These are phyloP conservation scores for Aspergillus ibericus DNA, from an alignment of 2,329 filamentous ascomycete genomes.

Conservation along the genomic window DNA sequence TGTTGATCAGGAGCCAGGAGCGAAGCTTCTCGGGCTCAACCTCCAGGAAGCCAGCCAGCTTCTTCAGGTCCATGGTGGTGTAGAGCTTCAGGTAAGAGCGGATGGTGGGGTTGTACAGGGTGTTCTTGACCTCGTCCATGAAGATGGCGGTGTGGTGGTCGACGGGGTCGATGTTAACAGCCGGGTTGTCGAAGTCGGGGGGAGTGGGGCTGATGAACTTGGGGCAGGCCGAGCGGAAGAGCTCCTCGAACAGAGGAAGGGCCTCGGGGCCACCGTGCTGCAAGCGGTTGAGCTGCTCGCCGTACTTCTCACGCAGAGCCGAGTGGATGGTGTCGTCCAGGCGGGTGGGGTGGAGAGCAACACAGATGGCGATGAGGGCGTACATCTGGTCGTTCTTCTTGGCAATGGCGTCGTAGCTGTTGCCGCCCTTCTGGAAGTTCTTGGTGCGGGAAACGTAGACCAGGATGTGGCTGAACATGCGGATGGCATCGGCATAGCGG, in stretches of 20 bases:
- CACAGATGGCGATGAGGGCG: conserved; percentile 96
- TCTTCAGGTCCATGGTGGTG: conserved; percentile 99
- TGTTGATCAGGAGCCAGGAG: conserved; percentile 92
- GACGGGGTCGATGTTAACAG: conserved; percentile 92
- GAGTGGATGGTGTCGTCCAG: conserved; percentile 99
- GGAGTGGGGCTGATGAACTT: conserved; percentile 99
- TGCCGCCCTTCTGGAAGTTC: conserved; percentile 98
- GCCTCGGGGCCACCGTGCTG: conserved; percentile 95
- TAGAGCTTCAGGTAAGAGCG: conserved; percentile 99
- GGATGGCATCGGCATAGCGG: conserved; percentile 97
- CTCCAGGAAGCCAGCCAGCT: conserved; percentile 95
- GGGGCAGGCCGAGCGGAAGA: conserved; percentile 96
- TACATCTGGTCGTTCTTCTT: conserved; percentile 99
- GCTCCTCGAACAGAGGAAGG: conserved; percentile 95
- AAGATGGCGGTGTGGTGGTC: conserved; percentile 97
- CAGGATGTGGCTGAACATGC: conserved; percentile 99
- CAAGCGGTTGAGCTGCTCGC: conserved; percentile 94
- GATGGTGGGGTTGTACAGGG: conserved; percentile 95
- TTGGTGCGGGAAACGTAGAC: conserved; percentile 98
- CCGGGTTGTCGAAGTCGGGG: conserved; percentile 95
- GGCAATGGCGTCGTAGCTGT: conserved; percentile 91
- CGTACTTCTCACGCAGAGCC: conserved; percentile 96
- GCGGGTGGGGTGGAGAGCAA: conserved; percentile 94
- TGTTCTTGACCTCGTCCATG: conserved; percentile 99
- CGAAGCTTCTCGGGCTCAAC: conserved; percentile 95